These are phyloP conservation scores for Aphanomyces cochlioides DNA, from an alignment of 352 stramenopile species.

Conservation along the genomic window DNA sequence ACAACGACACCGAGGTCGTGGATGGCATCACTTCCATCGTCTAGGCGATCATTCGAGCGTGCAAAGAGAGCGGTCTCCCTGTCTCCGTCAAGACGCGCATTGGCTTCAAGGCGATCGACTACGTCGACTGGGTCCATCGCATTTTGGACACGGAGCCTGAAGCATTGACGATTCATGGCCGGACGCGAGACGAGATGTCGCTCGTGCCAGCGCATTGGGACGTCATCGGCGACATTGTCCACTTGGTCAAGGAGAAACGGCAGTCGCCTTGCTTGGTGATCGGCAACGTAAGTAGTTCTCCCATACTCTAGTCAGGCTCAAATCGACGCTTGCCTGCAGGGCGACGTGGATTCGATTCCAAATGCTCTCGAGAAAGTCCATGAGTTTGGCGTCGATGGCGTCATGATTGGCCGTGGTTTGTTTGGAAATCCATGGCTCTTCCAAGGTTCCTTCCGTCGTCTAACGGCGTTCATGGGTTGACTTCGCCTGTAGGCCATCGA, in stretches of 20 bases:
- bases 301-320: not conserved
- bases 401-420: slow-evolving; percentile 72
- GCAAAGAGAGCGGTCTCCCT: slow-evolving; percentile 62
- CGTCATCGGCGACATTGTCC: slow-evolving; percentile 66
- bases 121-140: slow-evolving; percentile 67
- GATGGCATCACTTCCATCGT: not conserved
- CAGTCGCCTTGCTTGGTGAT: slow-evolving; percentile 61
- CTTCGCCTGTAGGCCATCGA: slow-evolving; percentile 35
- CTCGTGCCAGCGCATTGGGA: slow-evolving; percentile 79
- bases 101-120: slow-evolving; percentile 71
- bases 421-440: slow-evolving; percentile 85
- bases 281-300: slow-evolving; percentile 43
- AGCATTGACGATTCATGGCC: slow-evolving; percentile 71
- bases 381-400: slow-evolving; percentile 62
- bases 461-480: not conserved
- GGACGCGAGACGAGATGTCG: slow-evolving; percentile 79
- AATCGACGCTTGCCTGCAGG: slow-evolving; percentile 18
- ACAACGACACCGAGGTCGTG: not conserved
- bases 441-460: slow-evolving; percentile 37
- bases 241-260: slow-evolving; percentile 42
- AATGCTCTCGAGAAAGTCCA: slow-evolving; percentile 66
- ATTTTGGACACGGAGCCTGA: slow-evolving; percentile 65
- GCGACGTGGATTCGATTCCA: slow-evolving; percentile 61
- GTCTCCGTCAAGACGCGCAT: slow-evolving; percentile 80
- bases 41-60: slow-evolving; percentile 56